Evolutionary conservation across 176 grass and related monocot species (phyloP).

Genomic region (Aegilops bicornis): DNA sequence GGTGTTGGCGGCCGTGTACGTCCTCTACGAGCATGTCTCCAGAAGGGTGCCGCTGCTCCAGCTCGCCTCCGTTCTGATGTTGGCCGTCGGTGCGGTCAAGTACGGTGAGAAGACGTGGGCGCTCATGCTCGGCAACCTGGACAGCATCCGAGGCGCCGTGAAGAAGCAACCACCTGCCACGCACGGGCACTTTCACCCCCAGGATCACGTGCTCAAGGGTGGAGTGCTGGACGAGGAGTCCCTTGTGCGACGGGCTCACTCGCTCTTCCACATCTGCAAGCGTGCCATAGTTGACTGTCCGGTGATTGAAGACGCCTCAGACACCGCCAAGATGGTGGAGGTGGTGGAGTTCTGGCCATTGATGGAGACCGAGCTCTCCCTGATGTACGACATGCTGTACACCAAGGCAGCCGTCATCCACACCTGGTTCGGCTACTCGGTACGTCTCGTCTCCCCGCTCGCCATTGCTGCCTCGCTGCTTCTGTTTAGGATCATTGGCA

Average conservation of each 20-base stretch:
- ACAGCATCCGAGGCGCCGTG: no score
- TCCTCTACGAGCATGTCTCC: neutral
- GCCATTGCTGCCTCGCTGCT: neutral
- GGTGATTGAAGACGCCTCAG: no score
- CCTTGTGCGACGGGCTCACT: no score
- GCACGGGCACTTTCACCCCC: no score
- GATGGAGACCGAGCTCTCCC: neutral
- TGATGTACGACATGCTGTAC: neutral
- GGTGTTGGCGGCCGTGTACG: no score
- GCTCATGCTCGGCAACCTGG: no score
- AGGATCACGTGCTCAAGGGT: no score
- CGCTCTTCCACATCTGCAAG: no score
- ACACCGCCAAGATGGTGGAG: no score
- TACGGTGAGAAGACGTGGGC: no score
- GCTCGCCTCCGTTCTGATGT: neutral
- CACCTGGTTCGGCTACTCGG: neutral
- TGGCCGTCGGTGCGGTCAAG: neutral
- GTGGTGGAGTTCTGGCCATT: neutral
- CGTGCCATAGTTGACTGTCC: no score
- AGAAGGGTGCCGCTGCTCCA: neutral
- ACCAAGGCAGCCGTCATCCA: neutral
- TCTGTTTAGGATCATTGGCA: neutral
- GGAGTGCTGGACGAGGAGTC: no score
- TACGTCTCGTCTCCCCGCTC: constrained; percentile 14
- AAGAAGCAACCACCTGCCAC: neutral